phyloP scores from a whole-genome alignment of 106 monocot genomes.

The Ottelia alismoides region DNA sequence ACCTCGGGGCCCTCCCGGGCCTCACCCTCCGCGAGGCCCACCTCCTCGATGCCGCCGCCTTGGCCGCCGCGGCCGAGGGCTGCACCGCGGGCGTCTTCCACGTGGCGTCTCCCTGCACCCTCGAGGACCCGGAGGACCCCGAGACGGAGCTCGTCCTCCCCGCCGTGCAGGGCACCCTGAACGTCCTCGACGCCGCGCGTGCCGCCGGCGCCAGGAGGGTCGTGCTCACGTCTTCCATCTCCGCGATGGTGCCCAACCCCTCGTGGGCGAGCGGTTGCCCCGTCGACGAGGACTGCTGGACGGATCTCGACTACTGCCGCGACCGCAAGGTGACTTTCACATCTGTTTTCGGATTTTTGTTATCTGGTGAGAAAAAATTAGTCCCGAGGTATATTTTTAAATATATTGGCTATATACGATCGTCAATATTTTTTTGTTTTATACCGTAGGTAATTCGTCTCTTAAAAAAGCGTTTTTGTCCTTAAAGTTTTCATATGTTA shows the following conservation, averaged over 20 bases:
- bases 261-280: slow-evolving; percentile 23
- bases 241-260: slow-evolving; percentile 61
- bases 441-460: no score
- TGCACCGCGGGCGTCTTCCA: slow-evolving; percentile 41
- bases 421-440: no score
- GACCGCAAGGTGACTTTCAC: slow-evolving; percentile 12
- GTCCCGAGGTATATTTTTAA: no score
- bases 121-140: slow-evolving; percentile 30
- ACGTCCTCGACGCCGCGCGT: slow-evolving; percentile 58
- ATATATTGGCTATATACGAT: no score
- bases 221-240: slow-evolving; percentile 51
- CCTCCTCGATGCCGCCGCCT: slow-evolving; percentile 25
- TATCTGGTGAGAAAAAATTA: no score
- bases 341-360: no score
- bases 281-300: slow-evolving; percentile 59
- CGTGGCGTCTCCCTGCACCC: slow-evolving; percentile 47
- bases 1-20: slow-evolving; percentile 24
- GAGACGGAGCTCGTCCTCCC: slow-evolving; percentile 35
- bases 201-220: slow-evolving; percentile 33
- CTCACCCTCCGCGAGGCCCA: slow-evolving; percentile 21
- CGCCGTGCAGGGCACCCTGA: slow-evolving; percentile 52
- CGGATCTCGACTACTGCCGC: slow-evolving; percentile 53
- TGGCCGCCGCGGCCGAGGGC: slow-evolving; percentile 16
- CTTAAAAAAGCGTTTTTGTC: no score
- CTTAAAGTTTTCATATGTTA: no score